phyloP scores from a whole-genome alignment of 2,329 filamentous ascomycete genomes.

The Stachybotrys chartarum region DNA sequence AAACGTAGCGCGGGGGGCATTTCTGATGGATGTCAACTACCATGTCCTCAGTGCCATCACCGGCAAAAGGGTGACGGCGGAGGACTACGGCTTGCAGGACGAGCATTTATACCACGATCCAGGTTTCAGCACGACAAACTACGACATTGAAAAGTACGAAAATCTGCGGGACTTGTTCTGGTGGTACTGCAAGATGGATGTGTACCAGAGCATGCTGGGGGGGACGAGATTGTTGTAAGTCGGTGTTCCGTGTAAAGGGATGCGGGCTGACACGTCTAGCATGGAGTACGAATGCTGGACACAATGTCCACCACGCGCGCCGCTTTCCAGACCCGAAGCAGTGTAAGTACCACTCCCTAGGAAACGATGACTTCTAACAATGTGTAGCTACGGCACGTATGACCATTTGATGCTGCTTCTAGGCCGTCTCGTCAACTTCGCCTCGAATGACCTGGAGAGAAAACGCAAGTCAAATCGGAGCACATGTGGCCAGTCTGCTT shows the following conservation, averaged over 20 bases:
- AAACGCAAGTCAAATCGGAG: constrained; percentile 58
- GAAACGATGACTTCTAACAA: constrained; percentile 15
- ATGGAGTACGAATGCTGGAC: constrained; percentile 76
- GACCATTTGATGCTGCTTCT: constrained; percentile 82
- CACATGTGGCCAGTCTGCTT: constrained; percentile 17
- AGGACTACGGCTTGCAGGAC: constrained; percentile 27
- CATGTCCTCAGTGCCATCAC: constrained; percentile 33
- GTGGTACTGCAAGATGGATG: constrained; percentile 95
- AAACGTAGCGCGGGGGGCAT: constrained; percentile 12
- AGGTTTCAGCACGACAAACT: constrained; percentile 29
- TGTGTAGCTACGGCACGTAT: constrained; percentile 69
- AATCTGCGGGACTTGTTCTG: constrained; percentile 82
- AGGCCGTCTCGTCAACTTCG: constrained; percentile 72
- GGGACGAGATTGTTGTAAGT: constrained; percentile 78
- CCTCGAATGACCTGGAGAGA: constrained; percentile 66
- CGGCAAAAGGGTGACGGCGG: constrained; percentile 28
- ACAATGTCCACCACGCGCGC: constrained; percentile 80
- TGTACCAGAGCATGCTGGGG: constrained; percentile 83
- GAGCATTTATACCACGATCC: constrained; percentile 17
- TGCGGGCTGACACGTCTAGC: constrained; percentile 35
- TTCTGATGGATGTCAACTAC: constrained; percentile 29
- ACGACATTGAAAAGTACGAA: constrained; percentile 73
- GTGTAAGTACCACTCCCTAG: constrained; percentile 39
- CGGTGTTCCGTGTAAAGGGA: not conserved
- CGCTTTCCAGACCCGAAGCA: constrained; percentile 68